phyloP scores from a whole-genome alignment of 2,329 filamentous ascomycete genomes.

The Penicillium glabrum region DNA sequence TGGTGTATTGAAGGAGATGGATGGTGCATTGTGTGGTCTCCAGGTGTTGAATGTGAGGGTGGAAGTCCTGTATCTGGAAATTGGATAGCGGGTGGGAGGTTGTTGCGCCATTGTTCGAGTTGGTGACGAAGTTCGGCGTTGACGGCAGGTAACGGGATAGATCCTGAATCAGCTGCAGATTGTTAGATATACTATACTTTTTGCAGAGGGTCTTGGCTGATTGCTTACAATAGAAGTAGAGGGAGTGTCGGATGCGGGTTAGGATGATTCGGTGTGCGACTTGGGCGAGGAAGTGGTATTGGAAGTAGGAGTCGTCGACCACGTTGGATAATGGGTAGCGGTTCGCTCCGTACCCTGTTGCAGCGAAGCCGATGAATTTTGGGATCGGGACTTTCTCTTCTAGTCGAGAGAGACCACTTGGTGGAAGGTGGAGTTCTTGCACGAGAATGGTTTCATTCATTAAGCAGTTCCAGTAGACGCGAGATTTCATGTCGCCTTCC shows the following conservation, averaged over 20 bases:
- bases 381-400: constrained; percentile 56
- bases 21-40: constrained; percentile 18
- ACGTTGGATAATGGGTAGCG: constrained; percentile 35
- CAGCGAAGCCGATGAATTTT: constrained; percentile 51
- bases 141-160: constrained; percentile 48
- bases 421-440: constrained; percentile 54
- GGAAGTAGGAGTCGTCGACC: constrained; percentile 55
- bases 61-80: constrained; percentile 37
- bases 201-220: not conserved
- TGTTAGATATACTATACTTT: not conserved
- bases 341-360: constrained; percentile 32
- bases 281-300: constrained; percentile 59
- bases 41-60: constrained; percentile 18
- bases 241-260: constrained; percentile 52
- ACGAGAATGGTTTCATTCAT: constrained; percentile 59
- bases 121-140: constrained; percentile 56
- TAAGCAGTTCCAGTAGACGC: constrained; percentile 56
- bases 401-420: constrained; percentile 51
- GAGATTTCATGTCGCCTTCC: constrained; percentile 57
- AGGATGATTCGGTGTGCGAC: constrained; percentile 58
- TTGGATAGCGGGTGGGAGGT: constrained; percentile 50
- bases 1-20: constrained; percentile 22
- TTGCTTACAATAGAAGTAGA: constrained; percentile 49
- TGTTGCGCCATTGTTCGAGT: constrained; percentile 56
- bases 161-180: constrained; percentile 41